phyloP scores from a whole-genome alignment of 83 land plant species.

The Larix sibirica region DNA sequence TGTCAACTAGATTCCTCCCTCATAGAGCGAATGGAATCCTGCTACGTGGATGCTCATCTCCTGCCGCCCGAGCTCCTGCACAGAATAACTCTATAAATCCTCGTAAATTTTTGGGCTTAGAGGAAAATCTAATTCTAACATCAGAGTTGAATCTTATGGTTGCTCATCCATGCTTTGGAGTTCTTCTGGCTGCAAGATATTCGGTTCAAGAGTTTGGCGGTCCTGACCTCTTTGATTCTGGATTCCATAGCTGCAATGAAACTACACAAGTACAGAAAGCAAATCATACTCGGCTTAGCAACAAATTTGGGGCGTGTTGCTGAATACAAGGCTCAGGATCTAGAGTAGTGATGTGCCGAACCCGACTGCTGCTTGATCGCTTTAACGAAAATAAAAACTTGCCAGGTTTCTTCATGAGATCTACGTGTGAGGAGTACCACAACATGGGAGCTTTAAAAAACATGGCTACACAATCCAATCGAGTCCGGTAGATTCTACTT shows the following conservation, averaged over 20 bases:
- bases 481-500: no score
- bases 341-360: no score
- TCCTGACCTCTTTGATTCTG: slow-evolving; percentile 22
- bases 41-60: no score
- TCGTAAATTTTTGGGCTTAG: not conserved
- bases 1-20: no score
- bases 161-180: not conserved
- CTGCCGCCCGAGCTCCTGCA: not conserved
- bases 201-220: not conserved
- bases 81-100: not conserved
- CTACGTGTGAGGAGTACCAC: not conserved
- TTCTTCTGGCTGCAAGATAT: not conserved
- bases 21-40: no score
- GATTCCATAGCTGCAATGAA: not conserved
- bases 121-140: not conserved
- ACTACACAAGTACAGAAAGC: not conserved
- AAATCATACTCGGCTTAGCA: no score
- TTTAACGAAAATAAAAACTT: not conserved
- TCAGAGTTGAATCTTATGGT: not conserved
- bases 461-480: no score
- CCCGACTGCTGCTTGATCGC: not conserved
- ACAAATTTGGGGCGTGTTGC: not conserved
- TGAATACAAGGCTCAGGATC: not conserved
- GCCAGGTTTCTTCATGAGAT: not conserved
- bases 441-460: no score